Base-by-base conservation (phyloP, 2,329 filamentous ascomycete species). In the Fusarium phyllophilum region DNA sequence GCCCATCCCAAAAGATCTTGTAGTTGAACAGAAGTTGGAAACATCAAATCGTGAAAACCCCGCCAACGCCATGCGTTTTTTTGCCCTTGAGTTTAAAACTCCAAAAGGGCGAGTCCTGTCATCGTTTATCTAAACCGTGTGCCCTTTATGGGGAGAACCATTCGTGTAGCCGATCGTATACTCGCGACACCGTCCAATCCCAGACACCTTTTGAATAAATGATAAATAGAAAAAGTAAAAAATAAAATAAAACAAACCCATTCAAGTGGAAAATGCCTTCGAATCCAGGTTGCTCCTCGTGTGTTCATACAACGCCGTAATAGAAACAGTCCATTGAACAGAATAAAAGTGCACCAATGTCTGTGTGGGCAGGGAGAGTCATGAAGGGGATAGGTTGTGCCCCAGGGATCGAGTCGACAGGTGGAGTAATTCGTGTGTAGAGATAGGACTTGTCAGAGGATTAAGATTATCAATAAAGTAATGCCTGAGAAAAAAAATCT, bases 61-160 rank as follows among this genome's bases (percentile, higher is more conserved):
- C 57, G 34, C 66, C 59, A 78, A 74, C 77, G 67, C 77, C 76
- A 52, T 74, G 70, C 75, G 67, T 77, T 78, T 77, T 59, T 58
- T 56, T 62, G 58, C 68, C 70, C 56, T 46, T 13, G 61, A 56
- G 44, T 55, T 62, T 76, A 48, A 63, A 62, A 66, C 62, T 68
- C 60, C 48, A 48, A 55, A 64, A 41, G 41, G 46, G 62, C 49
- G 51, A 55, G 36, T 74, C 73, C 70, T 73, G 54, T 64, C 63
- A 48, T 78, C 75, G 71, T 78, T 66, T 77, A 77, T 78, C 77
- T 78, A 76, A 74, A 69, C 65, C 72, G 41, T 61, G 45, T 70
- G 58, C 64, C 49, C 41, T 66, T 36, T 54, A 33, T 45, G 58
- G 58, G 49, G 45, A 72, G 54, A 70, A 66, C 52, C 73, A 68